Evolutionary conservation across 1,284 basidiomycete genomes (phyloP).

Genomic region (Moesziomyces antarcticus): DNA sequence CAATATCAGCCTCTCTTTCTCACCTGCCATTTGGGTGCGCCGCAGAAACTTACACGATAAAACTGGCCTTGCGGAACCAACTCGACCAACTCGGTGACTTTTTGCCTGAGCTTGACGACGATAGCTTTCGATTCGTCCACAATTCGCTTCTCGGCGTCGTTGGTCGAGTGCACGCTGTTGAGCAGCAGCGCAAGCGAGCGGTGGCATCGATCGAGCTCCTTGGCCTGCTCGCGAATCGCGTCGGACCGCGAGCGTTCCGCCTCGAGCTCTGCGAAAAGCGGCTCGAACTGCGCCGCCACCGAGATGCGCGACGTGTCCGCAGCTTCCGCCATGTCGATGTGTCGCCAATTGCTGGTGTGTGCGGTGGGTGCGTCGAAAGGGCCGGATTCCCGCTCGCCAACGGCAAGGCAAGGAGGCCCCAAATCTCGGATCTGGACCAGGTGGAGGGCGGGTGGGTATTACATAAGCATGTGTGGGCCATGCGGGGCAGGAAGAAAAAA

Average conservation of each 20-base stretch:
- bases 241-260: constrained; percentile 36
- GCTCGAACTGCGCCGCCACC: constrained; percentile 26
- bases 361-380: too few species aligned
- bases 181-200: constrained; percentile 34
- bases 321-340: neutral
- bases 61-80: constrained; percentile 33
- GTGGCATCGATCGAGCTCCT: constrained; percentile 47
- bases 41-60: constrained; percentile 44
- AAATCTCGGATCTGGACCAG: neutral
- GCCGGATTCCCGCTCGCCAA: too few species aligned
- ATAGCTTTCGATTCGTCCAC: neutral
- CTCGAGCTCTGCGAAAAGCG: constrained; percentile 51
- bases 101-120: neutral
- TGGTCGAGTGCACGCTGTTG: constrained; percentile 47
- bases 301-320: neutral
- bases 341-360: too few species aligned
- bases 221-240: constrained; percentile 42
- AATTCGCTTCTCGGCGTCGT: too few species aligned
- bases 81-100: constrained; percentile 8
- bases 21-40: too few species aligned
- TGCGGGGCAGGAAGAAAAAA: too few species aligned
- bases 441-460: constrained; percentile 21
- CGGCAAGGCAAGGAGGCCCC: too few species aligned
- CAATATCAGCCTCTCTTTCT: neutral
- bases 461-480: constrained; percentile 15